phyloP scores from a whole-genome alignment of 495 filamentous ascomycete genomes.

The Xylaria telfairii region DNA sequence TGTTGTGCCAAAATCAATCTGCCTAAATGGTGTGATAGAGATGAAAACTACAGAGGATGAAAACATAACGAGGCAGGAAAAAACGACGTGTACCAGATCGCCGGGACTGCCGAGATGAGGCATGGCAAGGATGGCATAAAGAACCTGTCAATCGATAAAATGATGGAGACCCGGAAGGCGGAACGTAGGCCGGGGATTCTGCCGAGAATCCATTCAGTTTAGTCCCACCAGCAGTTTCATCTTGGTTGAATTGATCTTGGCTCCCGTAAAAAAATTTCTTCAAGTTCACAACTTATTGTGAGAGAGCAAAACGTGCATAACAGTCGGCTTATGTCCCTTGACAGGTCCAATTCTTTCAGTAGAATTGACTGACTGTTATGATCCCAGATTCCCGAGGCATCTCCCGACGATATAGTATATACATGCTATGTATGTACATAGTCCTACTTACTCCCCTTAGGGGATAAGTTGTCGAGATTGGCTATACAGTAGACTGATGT shows the following conservation, averaged over 20 bases:
- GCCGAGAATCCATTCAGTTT: conserved; percentile 8
- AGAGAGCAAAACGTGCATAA: neutral
- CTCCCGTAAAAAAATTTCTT: neutral
- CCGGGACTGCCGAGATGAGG: conserved; percentile 25
- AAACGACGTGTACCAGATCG: conserved; percentile 20
- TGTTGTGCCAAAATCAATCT: too few species aligned
- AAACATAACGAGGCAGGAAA: neutral
- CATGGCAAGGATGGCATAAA: conserved; percentile 14
- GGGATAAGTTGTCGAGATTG: neutral
- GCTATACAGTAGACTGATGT: neutral
- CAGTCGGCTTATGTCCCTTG: too few species aligned
- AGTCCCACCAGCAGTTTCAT: neutral
- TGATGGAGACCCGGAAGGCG: conserved; percentile 15
- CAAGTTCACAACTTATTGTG: neutral
- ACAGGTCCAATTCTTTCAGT: neutral
- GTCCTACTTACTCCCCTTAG: too few species aligned
- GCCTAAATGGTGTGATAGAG: too few species aligned
- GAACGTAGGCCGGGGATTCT: conserved; percentile 8
- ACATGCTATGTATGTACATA: too few species aligned
- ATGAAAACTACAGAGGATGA: neutral
- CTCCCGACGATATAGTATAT: too few species aligned
- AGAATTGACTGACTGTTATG: neutral
- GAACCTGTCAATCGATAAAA: conserved; percentile 6
- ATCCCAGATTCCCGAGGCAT: too few species aligned
- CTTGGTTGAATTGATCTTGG: neutral